Percentiles rank a stretch among this genome's conserved stretches.
Evolutionary conservation across 441 rosid genomes (phyloP).

Genomic region (Brassica balearica): DNA sequence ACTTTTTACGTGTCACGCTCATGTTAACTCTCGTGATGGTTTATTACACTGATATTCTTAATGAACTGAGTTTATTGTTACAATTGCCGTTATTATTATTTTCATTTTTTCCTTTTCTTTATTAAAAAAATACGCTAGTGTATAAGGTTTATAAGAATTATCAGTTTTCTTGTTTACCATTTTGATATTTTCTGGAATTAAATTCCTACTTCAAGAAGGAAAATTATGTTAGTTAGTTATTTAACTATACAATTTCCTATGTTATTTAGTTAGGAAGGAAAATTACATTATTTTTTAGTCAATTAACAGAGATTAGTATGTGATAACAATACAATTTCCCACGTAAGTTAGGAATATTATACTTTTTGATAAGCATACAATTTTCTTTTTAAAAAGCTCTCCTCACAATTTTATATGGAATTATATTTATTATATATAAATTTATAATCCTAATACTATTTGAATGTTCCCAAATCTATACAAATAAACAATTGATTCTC

Average conservation of each 20-base stretch:
- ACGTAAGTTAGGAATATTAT: not conserved
- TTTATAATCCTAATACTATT: no score
- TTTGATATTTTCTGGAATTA: not conserved
- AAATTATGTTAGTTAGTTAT: not conserved
- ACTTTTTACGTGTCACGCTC: not conserved
- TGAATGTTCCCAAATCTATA: no score
- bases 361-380: not conserved
- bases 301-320: not conserved
- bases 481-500: no score
- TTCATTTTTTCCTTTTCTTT: no score
- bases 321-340: not conserved
- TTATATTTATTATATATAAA: no score
- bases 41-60: not conserved
- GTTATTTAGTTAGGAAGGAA: not conserved
- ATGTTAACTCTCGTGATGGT: not conserved
- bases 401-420: no score
- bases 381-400: no score
- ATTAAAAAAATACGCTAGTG: not conserved
- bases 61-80: not conserved
- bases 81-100: not conserved
- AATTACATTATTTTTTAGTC: not conserved
- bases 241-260: not conserved
- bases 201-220: not conserved
- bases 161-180: not conserved
- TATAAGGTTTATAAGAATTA: not conserved